Percentiles rank a stretch among this genome's conserved stretches.
phyloP scores from a whole-genome alignment of 768 basidiomycete genomes.

The Boletus edulis region DNA sequence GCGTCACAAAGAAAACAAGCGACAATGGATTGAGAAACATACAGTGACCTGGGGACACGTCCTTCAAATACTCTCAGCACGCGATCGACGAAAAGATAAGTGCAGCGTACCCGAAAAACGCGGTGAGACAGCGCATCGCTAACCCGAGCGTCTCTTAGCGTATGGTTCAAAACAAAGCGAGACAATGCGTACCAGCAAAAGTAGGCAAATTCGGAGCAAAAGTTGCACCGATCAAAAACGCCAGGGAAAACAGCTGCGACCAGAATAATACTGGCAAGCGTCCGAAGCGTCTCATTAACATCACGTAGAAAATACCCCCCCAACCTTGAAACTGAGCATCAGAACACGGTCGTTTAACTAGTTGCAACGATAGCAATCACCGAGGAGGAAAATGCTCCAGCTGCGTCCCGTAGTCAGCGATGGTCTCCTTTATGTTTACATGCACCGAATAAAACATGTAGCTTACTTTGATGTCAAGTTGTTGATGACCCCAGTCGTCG shows the following conservation, averaged over 20 bases:
- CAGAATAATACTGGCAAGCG: slow-evolving; percentile 32
- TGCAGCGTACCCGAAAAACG: slow-evolving; percentile 28
- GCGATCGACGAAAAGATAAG: neutral
- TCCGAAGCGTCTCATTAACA: slow-evolving; percentile 30
- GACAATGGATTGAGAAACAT: neutral
- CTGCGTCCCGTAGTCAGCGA: slow-evolving; percentile 12
- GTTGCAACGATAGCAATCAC: slow-evolving; percentile 16
- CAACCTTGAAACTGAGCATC: slow-evolving; percentile 20
- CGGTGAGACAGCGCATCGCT: slow-evolving; percentile 34
- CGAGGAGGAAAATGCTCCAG: slow-evolving; percentile 50
- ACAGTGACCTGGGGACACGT: slow-evolving; percentile 54
- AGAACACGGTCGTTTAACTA: neutral
- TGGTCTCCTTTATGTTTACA: neutral
- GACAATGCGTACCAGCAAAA: slow-evolving; percentile 39
- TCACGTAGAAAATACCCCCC: slow-evolving; percentile 30
- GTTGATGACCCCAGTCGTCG: slow-evolving; percentile 48
- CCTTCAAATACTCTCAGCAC: slow-evolving; percentile 19
- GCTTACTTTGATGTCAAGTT: slow-evolving; percentile 45
- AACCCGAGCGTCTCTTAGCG: neutral
- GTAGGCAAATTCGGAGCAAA: slow-evolving; percentile 47
- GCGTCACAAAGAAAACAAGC: neutral
- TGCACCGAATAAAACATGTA: neutral
- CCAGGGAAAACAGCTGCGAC: slow-evolving; percentile 40
- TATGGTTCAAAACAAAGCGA: neutral
- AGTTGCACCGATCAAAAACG: slow-evolving; percentile 49